Conservation (phyloP, 2,329 filamentous ascomycete genomes). For the Drechslera avenae region DNA sequence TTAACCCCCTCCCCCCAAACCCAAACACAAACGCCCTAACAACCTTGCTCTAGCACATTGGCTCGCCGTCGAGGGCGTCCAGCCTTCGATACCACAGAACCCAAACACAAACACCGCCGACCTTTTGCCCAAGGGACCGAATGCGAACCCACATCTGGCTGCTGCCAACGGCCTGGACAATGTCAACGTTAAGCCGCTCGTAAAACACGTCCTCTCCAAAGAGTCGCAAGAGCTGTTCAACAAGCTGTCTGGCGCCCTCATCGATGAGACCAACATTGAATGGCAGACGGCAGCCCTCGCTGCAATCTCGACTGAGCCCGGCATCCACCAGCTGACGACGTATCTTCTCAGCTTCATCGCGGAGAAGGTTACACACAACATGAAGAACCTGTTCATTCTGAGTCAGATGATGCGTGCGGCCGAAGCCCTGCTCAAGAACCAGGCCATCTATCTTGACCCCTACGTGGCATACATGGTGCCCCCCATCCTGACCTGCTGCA, state of each 20-base stretch:
- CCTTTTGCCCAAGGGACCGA: conserved; percentile 85
- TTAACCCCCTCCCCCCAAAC: neutral
- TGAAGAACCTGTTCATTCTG: conserved; percentile 87
- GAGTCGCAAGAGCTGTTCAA: conserved; percentile 97
- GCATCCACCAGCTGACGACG: conserved; percentile 90
- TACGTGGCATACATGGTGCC: conserved; percentile 76
- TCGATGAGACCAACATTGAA: conserved; percentile 86
- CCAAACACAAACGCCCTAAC: conserved; percentile 21
- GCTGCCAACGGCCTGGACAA: conserved; percentile 84
- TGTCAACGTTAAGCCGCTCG: conserved; percentile 81
- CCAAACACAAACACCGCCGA: conserved; percentile 88
- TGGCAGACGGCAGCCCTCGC: conserved; percentile 84
- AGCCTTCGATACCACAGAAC: conserved; percentile 95
- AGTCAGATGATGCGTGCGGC: conserved; percentile 92
- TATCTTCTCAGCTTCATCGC: conserved; percentile 97
- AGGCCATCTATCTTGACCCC: conserved; percentile 74
- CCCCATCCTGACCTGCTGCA: conserved; percentile 87
- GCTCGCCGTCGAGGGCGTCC: conserved; percentile 96
- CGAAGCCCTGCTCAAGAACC: conserved; percentile 81
- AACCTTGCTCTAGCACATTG: conserved; percentile 75
- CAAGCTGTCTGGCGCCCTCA: conserved; percentile 85
- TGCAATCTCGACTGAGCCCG: conserved; percentile 85
- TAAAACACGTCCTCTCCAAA: conserved; percentile 95
- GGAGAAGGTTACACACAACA: conserved; percentile 91
- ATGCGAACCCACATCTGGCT: conserved; percentile 82